These are phyloP conservation scores for Monosporozyma aquatica DNA, from an alignment of 805 yeast species.

Conservation along the genomic window DNA sequence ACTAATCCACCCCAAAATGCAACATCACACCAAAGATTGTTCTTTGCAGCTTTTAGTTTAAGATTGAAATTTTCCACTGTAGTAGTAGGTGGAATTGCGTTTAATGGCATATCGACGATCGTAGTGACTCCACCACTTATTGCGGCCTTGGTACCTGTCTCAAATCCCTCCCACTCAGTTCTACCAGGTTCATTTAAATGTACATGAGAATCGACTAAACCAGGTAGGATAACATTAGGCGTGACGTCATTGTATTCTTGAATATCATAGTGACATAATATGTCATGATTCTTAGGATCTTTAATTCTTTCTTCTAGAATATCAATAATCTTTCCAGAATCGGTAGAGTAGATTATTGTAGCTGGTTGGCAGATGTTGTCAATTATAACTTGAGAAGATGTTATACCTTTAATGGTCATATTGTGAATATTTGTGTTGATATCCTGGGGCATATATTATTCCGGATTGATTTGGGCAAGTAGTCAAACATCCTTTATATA, in stretches of 20 bases:
- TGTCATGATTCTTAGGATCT: constrained; percentile 28
- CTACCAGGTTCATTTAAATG: constrained; percentile 96
- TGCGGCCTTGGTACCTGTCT: constrained; percentile 91
- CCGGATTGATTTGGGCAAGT: too few relatives aligned
- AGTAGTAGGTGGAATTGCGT: constrained; percentile 94
- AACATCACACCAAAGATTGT: constrained; percentile 84
- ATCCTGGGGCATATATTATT: too few relatives aligned
- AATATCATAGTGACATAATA: constrained; percentile 37
- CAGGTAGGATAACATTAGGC: constrained; percentile 70
- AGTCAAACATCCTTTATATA: too few relatives aligned
- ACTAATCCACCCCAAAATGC: constrained; percentile 96
- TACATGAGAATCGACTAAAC: constrained; percentile 88
- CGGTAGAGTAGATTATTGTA: constrained; percentile 51
- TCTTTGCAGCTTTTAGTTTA: constrained; percentile 70
- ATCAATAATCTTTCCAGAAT: constrained; percentile 50
- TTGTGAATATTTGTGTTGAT: not conserved
- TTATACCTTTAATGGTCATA: constrained; percentile 38
- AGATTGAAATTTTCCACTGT: constrained; percentile 63
- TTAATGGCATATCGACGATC: constrained; percentile 90
- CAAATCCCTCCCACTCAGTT: constrained; percentile 97
- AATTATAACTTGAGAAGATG: constrained; percentile 51
- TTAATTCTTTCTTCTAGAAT: constrained; percentile 34
- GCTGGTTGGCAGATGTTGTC: constrained; percentile 44
- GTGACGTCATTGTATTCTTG: constrained; percentile 43
- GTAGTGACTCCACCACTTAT: constrained; percentile 96